Base-by-base conservation (phyloP, 305 asterid species). In the Fraxinus baroniana region DNA sequence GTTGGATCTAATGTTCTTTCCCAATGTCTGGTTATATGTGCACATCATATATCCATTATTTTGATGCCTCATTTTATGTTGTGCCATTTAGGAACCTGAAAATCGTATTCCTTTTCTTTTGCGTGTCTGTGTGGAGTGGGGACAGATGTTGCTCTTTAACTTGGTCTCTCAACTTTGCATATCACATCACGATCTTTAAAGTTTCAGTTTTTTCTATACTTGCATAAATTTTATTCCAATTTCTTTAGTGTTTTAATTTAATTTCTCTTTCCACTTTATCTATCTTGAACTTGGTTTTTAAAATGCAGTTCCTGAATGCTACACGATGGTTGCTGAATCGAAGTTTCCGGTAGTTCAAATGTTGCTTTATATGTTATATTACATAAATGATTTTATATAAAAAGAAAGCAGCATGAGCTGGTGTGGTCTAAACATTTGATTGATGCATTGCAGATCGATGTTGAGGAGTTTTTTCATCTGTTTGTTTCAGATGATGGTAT, bases 241-340 rank as follows among this genome's bases (percentile, higher is more conserved):
- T 26, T 71, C 57, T 20, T 30, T 64, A 10, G 32, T 82, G 44
- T 52, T 55, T 5, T 77, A 80, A 66, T 41, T 62, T 83, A 71
- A 73, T 78, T 62, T 57, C 28, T 36, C 22, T 76, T 79, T 46
- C 83, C 62, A 37, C 74, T 83, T 55, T 46, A 13, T 46, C 18
- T 80, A 36, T 64, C 73, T 74, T 82, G 85, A 76, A 44, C 77
- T 62, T 60, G 28, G 22, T 39, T 86, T 87, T 78, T 44, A 5
- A 85, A 83, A 76, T 90, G 91, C 97, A 96, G 99, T 94, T 81
- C 95, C 98, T 35, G 95, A 91, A 86, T 86, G 93, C 85, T 91
- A 82, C 88, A 89, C 86, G 24, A 87, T 90, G 87, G 97, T 93
- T 82, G 97, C 98, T 12, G 98, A 91, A 79, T 81, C 98, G 44